Conservation (phyloP, 176 grass and related monocot genomes). For the Hordeum marinum region DNA sequence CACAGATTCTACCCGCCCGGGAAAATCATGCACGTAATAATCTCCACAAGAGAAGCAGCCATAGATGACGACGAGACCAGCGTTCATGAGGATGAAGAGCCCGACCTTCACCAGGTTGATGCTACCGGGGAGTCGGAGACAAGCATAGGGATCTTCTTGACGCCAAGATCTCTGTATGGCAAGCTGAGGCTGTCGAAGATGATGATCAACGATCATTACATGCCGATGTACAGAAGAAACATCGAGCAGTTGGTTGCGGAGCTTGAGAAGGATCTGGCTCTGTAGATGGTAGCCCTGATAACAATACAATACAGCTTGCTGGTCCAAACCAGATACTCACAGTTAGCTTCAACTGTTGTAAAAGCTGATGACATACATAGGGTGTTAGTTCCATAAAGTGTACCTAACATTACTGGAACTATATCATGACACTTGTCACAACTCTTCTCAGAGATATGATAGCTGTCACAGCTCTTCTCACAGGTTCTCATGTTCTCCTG, state of each 20-base stretch:
- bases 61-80: slow-evolving; percentile 19
- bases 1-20: slow-evolving; percentile 94
- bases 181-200: slow-evolving; percentile 85
- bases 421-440: neutral
- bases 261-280: slow-evolving; percentile 47
- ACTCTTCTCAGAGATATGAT: neutral
- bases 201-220: slow-evolving; percentile 98
- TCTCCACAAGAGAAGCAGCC: slow-evolving; percentile 31
- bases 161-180: slow-evolving; percentile 78
- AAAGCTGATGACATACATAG: slow-evolving; percentile 43
- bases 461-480: neutral
- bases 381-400: slow-evolving; percentile 16
- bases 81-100: slow-evolving; percentile 14
- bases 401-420: slow-evolving; percentile 19
- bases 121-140: neutral
- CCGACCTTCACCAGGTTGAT: neutral
- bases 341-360: slow-evolving; percentile 37
- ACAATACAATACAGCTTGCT: slow-evolving; percentile 11
- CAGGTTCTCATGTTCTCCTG: neutral
- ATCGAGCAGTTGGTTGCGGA: slow-evolving; percentile 63
- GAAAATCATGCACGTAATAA: slow-evolving; percentile 92
- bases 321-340: slow-evolving; percentile 12
- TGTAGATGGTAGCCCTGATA: slow-evolving; percentile 8
- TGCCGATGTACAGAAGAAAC: slow-evolving; percentile 90
- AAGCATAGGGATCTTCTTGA: slow-evolving; percentile 73